Evolutionary conservation across 1,139 yeast genomes (phyloP), one percentile per base, ranked within the genome.

Genomic region (Kodamaea sp.): DNA sequence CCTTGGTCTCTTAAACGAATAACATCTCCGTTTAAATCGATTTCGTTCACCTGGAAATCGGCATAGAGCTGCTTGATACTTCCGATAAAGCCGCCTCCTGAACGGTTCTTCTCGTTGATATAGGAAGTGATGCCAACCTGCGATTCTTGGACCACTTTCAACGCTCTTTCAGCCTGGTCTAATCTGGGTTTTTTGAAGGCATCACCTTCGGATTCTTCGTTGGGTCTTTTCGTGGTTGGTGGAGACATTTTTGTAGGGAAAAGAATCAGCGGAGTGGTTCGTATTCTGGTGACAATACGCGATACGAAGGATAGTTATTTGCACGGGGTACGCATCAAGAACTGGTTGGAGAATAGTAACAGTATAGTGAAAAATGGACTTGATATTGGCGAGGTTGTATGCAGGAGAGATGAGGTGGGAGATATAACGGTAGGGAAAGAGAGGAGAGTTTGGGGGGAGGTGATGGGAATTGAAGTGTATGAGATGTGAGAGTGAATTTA

Each of bases 31-130:
- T 76, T 63, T 20, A 63, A 48, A 41, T 73, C 83, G 41, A 92
- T 83, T 59, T 94, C 98, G 57, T 89, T 88, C 28, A 92, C 98
- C 55, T 88, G 73, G 56, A 94, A 94, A 57, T 92, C 98, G n/a
- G 96, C 82, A 61, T 89, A 89, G 43, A 96, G 71, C 51, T 86
- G 95, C 58, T 92, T 92, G 47, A 92, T 70, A 10, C 76, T 73
- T 2, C 97, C 98, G 16, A 59, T 59, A 46, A 92, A 88, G 2
- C 96, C 95, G 3, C 73, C 63, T 7, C 69, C 57, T 10, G 63
- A 68, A 4, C 70, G 54, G 37, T 50, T 46, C n/a, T 43, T 42
- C 15, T 46, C 53, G 31, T 80, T 78, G 24, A 88, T 63, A 50
- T 68, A 89, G 37, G 78, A 76, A 1, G 88, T 79, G 43, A 92